These are phyloP conservation scores for Stephanodiscus minutulus DNA, from an alignment of 108 stramenopile genomes.

Conservation along the genomic window DNA sequence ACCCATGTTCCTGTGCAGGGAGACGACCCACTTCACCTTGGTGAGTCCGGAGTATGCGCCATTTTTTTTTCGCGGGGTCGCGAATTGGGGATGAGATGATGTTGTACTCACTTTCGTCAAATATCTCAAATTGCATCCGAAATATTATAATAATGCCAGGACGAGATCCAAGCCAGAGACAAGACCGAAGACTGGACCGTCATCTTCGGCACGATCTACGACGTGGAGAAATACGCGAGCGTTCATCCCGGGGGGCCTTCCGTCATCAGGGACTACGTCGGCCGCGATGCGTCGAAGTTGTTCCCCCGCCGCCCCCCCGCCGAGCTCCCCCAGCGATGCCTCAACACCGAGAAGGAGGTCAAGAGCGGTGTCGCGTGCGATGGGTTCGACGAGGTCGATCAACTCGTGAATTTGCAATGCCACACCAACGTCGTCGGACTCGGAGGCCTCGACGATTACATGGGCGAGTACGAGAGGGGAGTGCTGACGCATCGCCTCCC, in stretches of 20 bases:
- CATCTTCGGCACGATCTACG: conserved; percentile 51
- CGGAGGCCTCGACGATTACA: conserved; percentile 13
- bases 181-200: conserved; percentile 54
- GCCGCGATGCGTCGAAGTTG: conserved; percentile 40
- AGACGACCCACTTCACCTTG: conserved; percentile 31
- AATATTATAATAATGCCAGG: no score
- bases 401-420: conserved; percentile 39
- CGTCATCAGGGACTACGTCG: conserved; percentile 28
- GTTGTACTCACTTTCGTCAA: not conserved
- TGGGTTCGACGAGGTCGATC: conserved; percentile 40
- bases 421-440: conserved; percentile 41
- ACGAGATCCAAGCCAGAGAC: conserved; percentile 40
- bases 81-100: not conserved
- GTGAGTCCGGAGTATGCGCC: conserved; percentile 31
- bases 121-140: not conserved
- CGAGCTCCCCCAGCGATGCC: conserved; percentile 32
- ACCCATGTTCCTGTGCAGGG: conserved; percentile 51
- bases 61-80: not conserved
- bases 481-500: conserved; percentile 26
- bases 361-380: conserved; percentile 26
- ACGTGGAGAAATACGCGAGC: conserved; percentile 30
- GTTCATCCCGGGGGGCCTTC: conserved; percentile 44
- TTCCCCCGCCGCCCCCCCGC: conserved; percentile 52
- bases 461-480: conserved; percentile 45
- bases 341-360: conserved; percentile 27